Percentiles rank a stretch among this genome's conserved stretches.
phyloP scores from a whole-genome alignment of 345 rosid genomes.

The Dimocarpus longan region DNA sequence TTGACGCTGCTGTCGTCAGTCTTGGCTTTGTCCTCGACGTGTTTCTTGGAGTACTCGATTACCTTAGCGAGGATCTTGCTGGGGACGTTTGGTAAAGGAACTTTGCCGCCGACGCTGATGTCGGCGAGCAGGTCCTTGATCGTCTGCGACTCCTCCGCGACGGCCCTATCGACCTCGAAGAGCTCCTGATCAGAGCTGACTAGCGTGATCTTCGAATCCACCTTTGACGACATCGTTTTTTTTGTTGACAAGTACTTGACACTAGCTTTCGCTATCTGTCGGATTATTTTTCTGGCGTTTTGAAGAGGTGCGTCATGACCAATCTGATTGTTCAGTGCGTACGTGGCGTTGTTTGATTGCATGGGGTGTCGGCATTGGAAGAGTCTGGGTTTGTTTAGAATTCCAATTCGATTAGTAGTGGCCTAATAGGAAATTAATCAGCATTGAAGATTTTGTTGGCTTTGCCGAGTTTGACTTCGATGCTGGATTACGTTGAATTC shows the following conservation, averaged over 20 bases:
- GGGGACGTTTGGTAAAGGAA: constrained; percentile 72
- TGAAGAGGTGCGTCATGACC: background rate
- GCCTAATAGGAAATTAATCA: no score
- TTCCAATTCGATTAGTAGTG: background rate
- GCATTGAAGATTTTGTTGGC: no score
- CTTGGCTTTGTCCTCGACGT: constrained; percentile 44
- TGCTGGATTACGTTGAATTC: no score
- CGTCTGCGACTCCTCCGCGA: constrained; percentile 65
- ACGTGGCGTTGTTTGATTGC: background rate
- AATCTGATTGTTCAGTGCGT: background rate
- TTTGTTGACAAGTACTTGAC: background rate
- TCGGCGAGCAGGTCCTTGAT: constrained; percentile 76
- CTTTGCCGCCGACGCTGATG: constrained; percentile 55
- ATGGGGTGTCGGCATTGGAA: background rate
- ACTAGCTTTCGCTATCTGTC: background rate
- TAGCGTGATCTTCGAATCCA: constrained; percentile 44
- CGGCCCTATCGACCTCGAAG: constrained; percentile 65
- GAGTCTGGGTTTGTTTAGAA: background rate
- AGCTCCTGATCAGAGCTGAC: constrained; percentile 67
- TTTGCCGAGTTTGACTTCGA: no score
- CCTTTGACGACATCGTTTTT: constrained; percentile 35
- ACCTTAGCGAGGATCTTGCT: constrained; percentile 79
- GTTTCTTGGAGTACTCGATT: constrained; percentile 79
- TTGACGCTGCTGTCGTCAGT: background rate
- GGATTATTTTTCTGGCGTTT: no score